Percentiles rank a stretch among this genome's conserved stretches.
These are phyloP conservation scores for Metschnikowia drakensbergensis DNA, from an alignment of 805 yeast genomes.

Conservation along the genomic window DNA sequence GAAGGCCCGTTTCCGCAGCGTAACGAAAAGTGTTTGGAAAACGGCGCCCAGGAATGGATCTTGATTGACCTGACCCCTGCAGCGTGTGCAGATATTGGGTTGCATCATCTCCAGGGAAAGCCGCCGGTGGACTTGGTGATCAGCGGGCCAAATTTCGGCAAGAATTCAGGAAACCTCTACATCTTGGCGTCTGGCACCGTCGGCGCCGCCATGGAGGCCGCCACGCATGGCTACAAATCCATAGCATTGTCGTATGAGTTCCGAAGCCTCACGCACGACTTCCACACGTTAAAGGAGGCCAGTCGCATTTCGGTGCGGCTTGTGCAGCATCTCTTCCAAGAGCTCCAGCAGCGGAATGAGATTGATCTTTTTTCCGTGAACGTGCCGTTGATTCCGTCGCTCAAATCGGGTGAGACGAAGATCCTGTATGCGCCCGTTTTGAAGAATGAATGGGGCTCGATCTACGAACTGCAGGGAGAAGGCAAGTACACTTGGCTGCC, in stretches of 20 bases:
- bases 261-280: conserved; percentile 47
- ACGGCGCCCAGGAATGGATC: conserved; percentile 72
- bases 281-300: conserved; percentile 55
- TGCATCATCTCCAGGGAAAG: conserved; percentile 57
- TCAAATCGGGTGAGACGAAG: conserved; percentile 55
- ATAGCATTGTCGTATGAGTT: conserved; percentile 89
- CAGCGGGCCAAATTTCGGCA: conserved; percentile 95
- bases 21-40: conserved; percentile 30
- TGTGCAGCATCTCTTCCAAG: conserved; percentile 51
- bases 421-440: conserved; percentile 74
- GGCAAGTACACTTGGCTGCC: conserved; percentile 76
- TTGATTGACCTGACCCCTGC: conserved; percentile 94
- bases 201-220: conserved; percentile 96
- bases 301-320: conserved; percentile 63
- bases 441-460: conserved; percentile 74
- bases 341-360: conserved; percentile 48
- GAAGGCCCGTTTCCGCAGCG: conserved; percentile 50
- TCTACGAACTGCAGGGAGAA: conserved; percentile 39
- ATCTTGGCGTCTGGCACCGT: conserved; percentile 91
- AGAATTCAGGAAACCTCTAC: conserved; percentile 86
- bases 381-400: conserved; percentile 62
- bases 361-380: conserved; percentile 81
- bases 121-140: conserved; percentile 78
- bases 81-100: conserved; percentile 87
- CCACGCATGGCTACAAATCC: conserved; percentile 63